These are phyloP conservation scores for Xenoacremonium recifei DNA, from an alignment of 2,329 filamentous ascomycete species.

Conservation along the genomic window DNA sequence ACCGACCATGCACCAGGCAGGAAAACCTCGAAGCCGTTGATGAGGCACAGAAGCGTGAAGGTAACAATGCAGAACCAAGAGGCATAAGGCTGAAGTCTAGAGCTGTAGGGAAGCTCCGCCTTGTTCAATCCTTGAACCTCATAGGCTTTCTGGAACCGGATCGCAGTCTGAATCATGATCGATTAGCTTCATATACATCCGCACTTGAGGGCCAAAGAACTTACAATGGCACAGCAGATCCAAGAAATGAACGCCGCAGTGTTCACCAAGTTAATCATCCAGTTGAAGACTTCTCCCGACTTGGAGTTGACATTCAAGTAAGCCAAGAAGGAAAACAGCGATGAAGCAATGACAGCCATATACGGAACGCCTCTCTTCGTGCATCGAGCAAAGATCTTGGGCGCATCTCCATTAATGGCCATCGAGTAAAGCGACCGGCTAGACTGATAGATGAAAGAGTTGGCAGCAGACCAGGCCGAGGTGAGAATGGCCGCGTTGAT, in stretches of 20 bases:
- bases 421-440: slow-evolving; percentile 45
- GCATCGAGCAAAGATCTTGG: slow-evolving; percentile 34
- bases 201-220: too few relatives aligned
- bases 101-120: too few relatives aligned
- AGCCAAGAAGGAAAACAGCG: slow-evolving; percentile 9
- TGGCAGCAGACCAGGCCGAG: slow-evolving; percentile 56
- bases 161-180: too few relatives aligned
- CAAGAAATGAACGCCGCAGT: slow-evolving; percentile 10
- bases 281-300: slow-evolving; percentile 10
- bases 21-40: slow-evolving; percentile 6
- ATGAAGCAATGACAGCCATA: slow-evolving; percentile 14
- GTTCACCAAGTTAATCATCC: slow-evolving; percentile 16
- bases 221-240: too few relatives aligned
- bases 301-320: slow-evolving; percentile 10
- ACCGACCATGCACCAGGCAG: neutral
- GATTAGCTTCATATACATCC: too few relatives aligned
- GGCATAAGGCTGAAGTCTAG: too few relatives aligned
- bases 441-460: slow-evolving; percentile 51
- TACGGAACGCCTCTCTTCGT: slow-evolving; percentile 22
- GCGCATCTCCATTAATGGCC: slow-evolving; percentile 37
- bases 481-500: slow-evolving; percentile 56
- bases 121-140: too few relatives aligned
- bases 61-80: slow-evolving; percentile 1
- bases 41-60: neutral
- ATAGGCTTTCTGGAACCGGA: too few relatives aligned